Evolutionary conservation across 225 moss, liverwort and hornwort genomes (phyloP).

Genomic region (Marchantia paleacea): DNA sequence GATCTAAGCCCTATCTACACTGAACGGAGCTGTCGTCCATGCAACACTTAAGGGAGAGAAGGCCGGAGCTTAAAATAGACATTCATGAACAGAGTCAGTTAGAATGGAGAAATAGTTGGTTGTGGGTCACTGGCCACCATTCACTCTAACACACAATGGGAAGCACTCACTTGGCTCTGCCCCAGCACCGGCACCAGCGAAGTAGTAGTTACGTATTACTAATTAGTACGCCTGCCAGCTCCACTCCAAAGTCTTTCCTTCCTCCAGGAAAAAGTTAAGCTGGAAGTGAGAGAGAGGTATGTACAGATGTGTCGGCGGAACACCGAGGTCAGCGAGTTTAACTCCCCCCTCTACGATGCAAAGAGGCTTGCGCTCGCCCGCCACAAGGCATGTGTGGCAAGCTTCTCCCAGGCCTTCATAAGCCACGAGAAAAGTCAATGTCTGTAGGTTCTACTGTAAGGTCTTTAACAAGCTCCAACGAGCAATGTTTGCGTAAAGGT

Average conservation of each 20-base stretch:
- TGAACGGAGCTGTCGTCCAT: not conserved
- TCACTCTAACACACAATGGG: not conserved
- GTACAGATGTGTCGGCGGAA: too few relatives aligned
- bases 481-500: too few relatives aligned
- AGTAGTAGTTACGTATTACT: not conserved
- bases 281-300: too few relatives aligned
- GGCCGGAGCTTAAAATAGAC: not conserved
- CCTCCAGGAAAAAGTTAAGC: too few relatives aligned
- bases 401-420: too few relatives aligned
- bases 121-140: not conserved
- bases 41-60: not conserved
- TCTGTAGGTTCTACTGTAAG: too few relatives aligned
- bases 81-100: not conserved
- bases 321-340: too few relatives aligned
- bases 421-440: too few relatives aligned
- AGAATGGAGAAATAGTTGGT: not conserved
- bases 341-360: too few relatives aligned
- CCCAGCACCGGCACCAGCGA: not conserved
- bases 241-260: not conserved
- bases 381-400: too few relatives aligned
- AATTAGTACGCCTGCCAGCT: not conserved
- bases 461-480: too few relatives aligned
- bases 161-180: not conserved
- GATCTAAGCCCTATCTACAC: not conserved
- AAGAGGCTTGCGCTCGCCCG: too few relatives aligned